Base-by-base conservation (phyloP, 2,329 filamentous ascomycete species). In the Arthrinium puccinioides region DNA sequence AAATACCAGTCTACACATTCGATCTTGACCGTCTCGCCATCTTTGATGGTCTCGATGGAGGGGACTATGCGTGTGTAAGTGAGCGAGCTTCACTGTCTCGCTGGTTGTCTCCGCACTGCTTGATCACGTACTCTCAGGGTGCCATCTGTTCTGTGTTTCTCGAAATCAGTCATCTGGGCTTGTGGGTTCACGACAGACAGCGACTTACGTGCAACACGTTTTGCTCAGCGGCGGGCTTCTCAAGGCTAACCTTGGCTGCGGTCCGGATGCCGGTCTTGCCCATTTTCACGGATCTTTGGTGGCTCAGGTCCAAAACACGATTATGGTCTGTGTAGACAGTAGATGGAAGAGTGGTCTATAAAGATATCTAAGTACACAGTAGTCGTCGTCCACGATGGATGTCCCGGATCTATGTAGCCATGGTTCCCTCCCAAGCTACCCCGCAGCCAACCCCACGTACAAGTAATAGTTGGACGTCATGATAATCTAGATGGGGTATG, bases 71-170 rank as follows among this genome's bases (percentile, higher is more conserved):
- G 10, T n/a, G n/a, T n/a, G n/a, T 14, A 15, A 11, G n/a, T 11
- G 6, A 4, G 9, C 15, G 6, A 5, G 31, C 9, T 9, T 33
- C 9, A 33, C 20, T 23, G 14, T 28, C 19, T 21, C 19, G 4
- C 13, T 26, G 4, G 9, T 4, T 23, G 10, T 30, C 11, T 11
- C 14, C 26, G 7, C 13, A 8, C 14, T 1, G 8, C 13, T 3
- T n/a, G 9, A 15, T 4, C 5, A 54, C 70, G 36, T 70, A 88
- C 86, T 82, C 47, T 94, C 88, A 24, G 89, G 89, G 55, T 96
- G 89, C 89, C 88, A 95, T 58, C 88, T 74, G 54, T 96, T 96
- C 84, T 87, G 46, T 8, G n/a, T n/a, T n/a, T n/a, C n/a, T n/a
- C n/a, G n/a, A n/a, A n/a, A n/a, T n/a, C n/a, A n/a, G n/a, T 36